Conservation (phyloP, 495 filamentous ascomycete species). For the Podospora sp. region DNA sequence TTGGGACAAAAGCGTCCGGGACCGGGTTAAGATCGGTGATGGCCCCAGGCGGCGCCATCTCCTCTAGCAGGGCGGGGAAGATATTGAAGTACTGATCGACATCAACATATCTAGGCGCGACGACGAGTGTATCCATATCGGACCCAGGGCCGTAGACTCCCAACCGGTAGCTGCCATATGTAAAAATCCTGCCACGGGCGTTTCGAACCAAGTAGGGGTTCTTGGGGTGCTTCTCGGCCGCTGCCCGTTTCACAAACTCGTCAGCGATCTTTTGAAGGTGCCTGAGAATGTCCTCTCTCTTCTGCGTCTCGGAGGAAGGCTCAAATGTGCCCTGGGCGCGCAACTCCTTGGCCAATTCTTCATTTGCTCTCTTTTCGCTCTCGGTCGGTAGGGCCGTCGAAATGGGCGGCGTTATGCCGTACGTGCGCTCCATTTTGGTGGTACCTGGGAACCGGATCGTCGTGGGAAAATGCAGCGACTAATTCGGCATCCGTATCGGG, state of each 20-base stretch:
- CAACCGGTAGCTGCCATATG: conserved; percentile 90
- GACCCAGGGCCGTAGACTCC: conserved; percentile 95
- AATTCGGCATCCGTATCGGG: background rate
- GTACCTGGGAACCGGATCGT: background rate
- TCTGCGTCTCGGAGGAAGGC: conserved; percentile 73
- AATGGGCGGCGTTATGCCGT: conserved; percentile 85
- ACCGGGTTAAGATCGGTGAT: conserved; percentile 86
- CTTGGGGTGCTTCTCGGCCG: conserved; percentile 67
- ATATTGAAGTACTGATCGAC: conserved; percentile 88
- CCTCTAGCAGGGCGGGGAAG: conserved; percentile 74
- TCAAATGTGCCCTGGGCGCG: conserved; percentile 91
- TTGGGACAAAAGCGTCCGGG: conserved; percentile 86
- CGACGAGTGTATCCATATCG: conserved; percentile 95
- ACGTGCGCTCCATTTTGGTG: conserved; percentile 46
- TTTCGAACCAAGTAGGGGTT: conserved; percentile 74
- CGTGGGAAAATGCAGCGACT: background rate
- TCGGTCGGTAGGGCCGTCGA: conserved; percentile 73
- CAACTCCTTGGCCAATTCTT: conserved; percentile 77
- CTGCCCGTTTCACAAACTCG: conserved; percentile 83
- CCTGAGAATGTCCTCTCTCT: conserved; percentile 59
- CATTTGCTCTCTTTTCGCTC: conserved; percentile 71
- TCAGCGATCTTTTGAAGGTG: conserved; percentile 75
- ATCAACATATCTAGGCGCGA: conserved; percentile 82
- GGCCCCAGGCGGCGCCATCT: conserved; percentile 71
- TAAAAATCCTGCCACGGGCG: conserved; percentile 87